Evolutionary conservation across 1,284 basidiomycete species (phyloP), one percentile per base, ranked within the genome.

Genomic region (Clitocybe nebularis): DNA sequence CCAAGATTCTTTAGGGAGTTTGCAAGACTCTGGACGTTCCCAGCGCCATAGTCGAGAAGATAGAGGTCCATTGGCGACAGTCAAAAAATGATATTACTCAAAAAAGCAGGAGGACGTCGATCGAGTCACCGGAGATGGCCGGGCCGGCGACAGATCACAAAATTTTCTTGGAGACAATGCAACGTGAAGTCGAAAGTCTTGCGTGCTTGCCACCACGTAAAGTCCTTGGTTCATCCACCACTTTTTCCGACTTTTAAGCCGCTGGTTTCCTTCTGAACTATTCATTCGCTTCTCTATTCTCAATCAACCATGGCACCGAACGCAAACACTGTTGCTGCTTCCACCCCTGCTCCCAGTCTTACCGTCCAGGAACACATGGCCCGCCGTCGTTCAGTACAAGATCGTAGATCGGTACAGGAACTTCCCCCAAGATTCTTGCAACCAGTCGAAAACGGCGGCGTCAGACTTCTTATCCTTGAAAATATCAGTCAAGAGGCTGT

Each of bases 401-500:
- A n/a, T n/a, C 71, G 70, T 43, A 76, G 82, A 32, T 85, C 79
- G 52, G 73, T 85, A 24, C 75, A 46, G 32, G 53, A 47, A 5
- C 21, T 44, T 23, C 36, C 41, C 8, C 52, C 52, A 3, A 42
- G 54, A 14, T 55, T 55, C 44, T 48, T 90, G 20, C 86, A 89
- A 50, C 86, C 88, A 4, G 66, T 81, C 19, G 86, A 89, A 44
- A 89, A 87, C 56, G 88, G 84, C 48, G 77, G 79, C 49, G 69
- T 91, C 26, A 72, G 71, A 42, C 76, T 98, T 38, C 76, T 99
- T 44, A 69, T 99, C 39, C 77, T 99, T 49, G 95, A 98, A 69
- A 98, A 98, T 62, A 94, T 99, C 72, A 93, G 87, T 66, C 77
- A 85, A 61, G 89, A 93, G 29, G 96, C 96, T 16, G 91, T 96